Conservation (phyloP, 139 green algal species). For the Chlorella sp. region DNA sequence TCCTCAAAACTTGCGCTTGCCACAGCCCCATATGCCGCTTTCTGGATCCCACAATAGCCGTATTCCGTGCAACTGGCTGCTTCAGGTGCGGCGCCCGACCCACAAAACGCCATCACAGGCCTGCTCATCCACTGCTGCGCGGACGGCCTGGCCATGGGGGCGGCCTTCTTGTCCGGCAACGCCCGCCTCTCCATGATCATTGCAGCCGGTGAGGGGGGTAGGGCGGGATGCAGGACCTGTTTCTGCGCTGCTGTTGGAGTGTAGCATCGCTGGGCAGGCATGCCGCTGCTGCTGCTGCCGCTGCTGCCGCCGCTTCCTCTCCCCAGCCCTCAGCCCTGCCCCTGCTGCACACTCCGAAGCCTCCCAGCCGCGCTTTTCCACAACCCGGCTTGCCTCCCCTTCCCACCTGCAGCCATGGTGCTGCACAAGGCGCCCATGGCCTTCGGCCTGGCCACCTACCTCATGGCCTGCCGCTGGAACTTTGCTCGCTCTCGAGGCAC, state of each 20-base stretch:
- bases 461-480: constrained; percentile 53
- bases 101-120: constrained; percentile 43
- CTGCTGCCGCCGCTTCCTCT: no score
- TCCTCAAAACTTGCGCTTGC: no score
- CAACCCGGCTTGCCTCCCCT: neutral
- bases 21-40: no score
- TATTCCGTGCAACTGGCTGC: no score
- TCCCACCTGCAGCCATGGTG: neutral
- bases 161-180: constrained; percentile 53
- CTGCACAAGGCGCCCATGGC: constrained; percentile 73
- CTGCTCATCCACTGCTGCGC: constrained; percentile 65
- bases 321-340: no score
- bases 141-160: constrained; percentile 72
- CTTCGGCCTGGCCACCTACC: constrained; percentile 66
- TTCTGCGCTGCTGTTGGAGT: no score
- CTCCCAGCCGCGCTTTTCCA: no score
- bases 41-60: no score
- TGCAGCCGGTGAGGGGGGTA: constrained; percentile 44
- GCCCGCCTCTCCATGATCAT: constrained; percentile 52
- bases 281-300: no score
- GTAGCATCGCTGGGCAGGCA: no score
- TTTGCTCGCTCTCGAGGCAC: constrained; percentile 27
- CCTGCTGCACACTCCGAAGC: no score
- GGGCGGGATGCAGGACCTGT: no score
- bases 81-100: constrained; percentile 2